Base-by-base conservation (phyloP, 768 basidiomycete species). In the Trametes meyenii region DNA sequence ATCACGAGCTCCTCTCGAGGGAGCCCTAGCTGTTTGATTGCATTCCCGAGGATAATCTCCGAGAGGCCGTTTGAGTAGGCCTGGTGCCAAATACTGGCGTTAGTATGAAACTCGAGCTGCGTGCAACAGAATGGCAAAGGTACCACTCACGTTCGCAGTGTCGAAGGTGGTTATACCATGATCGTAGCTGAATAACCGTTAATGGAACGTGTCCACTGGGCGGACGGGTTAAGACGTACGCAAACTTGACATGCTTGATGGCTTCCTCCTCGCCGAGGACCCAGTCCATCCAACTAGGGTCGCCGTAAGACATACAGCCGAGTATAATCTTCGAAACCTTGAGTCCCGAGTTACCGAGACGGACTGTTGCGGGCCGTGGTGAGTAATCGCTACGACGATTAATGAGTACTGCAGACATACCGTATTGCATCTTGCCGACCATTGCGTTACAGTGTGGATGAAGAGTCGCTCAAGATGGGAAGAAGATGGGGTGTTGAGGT, bases 1-100 rank as follows among this genome's bases (percentile, higher is more conserved):
- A 82, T 73, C 29, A 82, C 78, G 29, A 80, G 67, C 55, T 78
- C 73, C 26, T 79, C 76, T 19, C 83, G 71, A 0, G 80, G 79
- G 33, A 79, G 71, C 21, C 75, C 58, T 48, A 76, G 70, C 65
- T 75, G 59, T 66, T 79, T 80, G 67, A 84, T 74, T 1, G 77
- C 80, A 23, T 79, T 78, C 4, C 81, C 81, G 23, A 82, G 71
- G 64, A 81, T 72, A 42, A 72, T 57, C 66, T 83, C 82, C 2
- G 75, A 77, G 3, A 70, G 61, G 16, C 79, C 78, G 49, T 75
- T 73, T 14, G 74, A 75, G 68, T 80, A 81, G 12, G 69, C 59
- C 73, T 68, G 23, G 21, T 23, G 5, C 1, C 2, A 6, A 21
- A 5, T 13, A 26, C n/a, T n/a, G n/a, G n/a, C n/a, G 11, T 36